A percentile compares a stretch with the other conserved stretches of the same genome.
phyloP scores from a whole-genome alignment of 805 yeast species.

The Kazachstania psychrophila region DNA sequence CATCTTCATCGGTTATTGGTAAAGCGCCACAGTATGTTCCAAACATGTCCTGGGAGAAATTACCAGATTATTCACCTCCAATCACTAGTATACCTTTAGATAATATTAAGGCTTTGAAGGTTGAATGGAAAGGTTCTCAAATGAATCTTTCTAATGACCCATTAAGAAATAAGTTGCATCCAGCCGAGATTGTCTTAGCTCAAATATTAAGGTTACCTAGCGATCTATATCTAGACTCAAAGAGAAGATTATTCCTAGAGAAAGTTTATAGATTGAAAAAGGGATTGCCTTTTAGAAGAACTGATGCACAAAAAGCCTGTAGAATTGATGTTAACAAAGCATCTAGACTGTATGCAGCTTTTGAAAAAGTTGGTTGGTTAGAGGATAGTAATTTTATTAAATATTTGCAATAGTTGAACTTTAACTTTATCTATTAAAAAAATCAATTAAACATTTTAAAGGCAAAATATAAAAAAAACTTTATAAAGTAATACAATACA shows the following conservation, averaged over 20 bases:
- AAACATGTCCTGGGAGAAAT: conserved; percentile 53
- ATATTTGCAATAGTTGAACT: conserved; percentile 28
- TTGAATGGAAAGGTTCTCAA: conserved; percentile 98
- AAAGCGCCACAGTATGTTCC: conserved; percentile 30
- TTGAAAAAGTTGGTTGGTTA: conserved; percentile 87
- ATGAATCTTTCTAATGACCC: conserved; percentile 84
- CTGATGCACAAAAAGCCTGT: conserved; percentile 97
- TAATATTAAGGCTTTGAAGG: conserved; percentile 62
- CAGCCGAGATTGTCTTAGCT: conserved; percentile 82
- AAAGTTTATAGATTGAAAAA: conserved; percentile 67
- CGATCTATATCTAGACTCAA: conserved; percentile 70
- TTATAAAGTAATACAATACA: too few species aligned
- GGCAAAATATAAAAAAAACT: neutral
- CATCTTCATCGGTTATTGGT: conserved; percentile 24
- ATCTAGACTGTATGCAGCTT: conserved; percentile 80
- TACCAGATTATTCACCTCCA: conserved; percentile 81
- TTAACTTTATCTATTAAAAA: too few species aligned
- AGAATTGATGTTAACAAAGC: conserved; percentile 96
- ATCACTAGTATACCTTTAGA: conserved; percentile 49
- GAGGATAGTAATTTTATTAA: conserved; percentile 59
- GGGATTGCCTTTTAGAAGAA: conserved; percentile 80
- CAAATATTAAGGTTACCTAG: conserved; percentile 84
- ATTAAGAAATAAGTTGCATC: conserved; percentile 62
- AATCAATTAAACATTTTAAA: neutral
- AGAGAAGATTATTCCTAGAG: conserved; percentile 79